Percentiles rank a stretch among this genome's conserved stretches.
Conservation (phyloP, 1,284 basidiomycete genomes). For the Ceratobasidium theobromae region DNA sequence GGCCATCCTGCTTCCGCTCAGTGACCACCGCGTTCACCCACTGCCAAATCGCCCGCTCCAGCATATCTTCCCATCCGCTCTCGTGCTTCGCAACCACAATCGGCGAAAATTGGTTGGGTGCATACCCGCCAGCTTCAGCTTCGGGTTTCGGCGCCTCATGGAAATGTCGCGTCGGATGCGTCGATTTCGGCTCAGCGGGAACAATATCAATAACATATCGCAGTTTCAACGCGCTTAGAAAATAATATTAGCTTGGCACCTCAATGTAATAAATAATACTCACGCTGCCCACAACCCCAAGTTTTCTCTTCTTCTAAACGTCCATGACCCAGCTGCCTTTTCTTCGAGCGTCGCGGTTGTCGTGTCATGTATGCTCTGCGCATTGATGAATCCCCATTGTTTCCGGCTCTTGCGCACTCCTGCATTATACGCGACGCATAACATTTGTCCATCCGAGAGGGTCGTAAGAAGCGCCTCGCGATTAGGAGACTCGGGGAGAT, state of each 20-base stretch:
- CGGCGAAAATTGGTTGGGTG: constrained; percentile 47
- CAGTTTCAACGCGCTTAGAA: constrained; percentile 69
- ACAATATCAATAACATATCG: constrained; percentile 63
- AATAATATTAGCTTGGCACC: background rate
- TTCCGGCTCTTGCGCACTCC: constrained; percentile 75
- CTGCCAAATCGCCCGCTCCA: constrained; percentile 58
- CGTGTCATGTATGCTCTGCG: constrained; percentile 72
- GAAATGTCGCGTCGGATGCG: constrained; percentile 40
- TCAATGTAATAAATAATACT: constrained; percentile 40
- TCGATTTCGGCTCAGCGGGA: constrained; percentile 37
- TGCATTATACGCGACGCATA: constrained; percentile 78
- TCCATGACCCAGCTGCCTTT: constrained; percentile 58
- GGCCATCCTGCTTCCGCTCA: constrained; percentile 47
- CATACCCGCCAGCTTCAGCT: constrained; percentile 40
- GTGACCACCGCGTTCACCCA: constrained; percentile 72
- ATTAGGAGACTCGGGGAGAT: constrained; percentile 45
- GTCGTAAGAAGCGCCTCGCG: constrained; percentile 51
- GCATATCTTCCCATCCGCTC: constrained; percentile 77
- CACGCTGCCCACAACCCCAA: constrained; percentile 80
- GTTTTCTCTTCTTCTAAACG: constrained; percentile 81
- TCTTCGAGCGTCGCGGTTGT: constrained; percentile 42
- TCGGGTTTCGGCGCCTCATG: constrained; percentile 40
- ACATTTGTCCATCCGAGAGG: constrained; percentile 73
- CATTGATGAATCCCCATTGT: constrained; percentile 85
- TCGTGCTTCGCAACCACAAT: constrained; percentile 69